Conservation (phyloP, 208 protist genomes). For the Herpetomonas tarakana region DNA sequence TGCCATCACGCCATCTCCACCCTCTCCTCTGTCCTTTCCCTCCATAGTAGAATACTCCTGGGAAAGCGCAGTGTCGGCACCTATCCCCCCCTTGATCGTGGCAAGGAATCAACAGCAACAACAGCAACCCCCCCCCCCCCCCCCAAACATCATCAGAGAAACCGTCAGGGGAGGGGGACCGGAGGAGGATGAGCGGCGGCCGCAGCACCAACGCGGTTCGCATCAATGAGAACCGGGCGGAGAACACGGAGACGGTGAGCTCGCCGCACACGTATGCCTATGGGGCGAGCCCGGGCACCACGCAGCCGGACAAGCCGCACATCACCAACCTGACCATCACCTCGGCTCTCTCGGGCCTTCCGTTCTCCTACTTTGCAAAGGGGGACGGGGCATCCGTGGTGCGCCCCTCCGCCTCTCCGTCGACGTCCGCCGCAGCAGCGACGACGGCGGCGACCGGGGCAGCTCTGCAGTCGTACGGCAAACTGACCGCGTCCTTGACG, state of each 20-base stretch:
- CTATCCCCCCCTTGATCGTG: too few species aligned
- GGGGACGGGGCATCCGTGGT: conserved; percentile 5
- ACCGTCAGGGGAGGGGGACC: too few species aligned
- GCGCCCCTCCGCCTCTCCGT: conserved; percentile 6
- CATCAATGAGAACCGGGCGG: conserved; percentile 43
- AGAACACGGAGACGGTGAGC: conserved; percentile 83
- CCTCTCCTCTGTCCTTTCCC: too few species aligned
- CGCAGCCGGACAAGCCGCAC: conserved; percentile 47
- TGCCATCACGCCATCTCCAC: too few species aligned
- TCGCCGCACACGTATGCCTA: conserved; percentile 77
- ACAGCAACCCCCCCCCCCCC: too few species aligned
- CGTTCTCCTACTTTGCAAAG: conserved; percentile 17
- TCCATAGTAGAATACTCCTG: too few species aligned
- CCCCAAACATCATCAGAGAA: too few species aligned
- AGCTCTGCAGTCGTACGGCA: conserved; percentile 3
- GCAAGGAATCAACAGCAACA: too few species aligned
- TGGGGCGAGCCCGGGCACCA: conserved; percentile 10
- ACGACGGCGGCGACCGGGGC: background rate
- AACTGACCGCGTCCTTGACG: background rate
- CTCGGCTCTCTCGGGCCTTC: conserved; percentile 63
- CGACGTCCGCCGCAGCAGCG: background rate
- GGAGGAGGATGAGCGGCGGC: background rate
- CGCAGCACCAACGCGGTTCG: conserved; percentile 41
- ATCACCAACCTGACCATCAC: conserved; percentile 74
- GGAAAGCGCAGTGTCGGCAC: too few species aligned